Percentiles rank a stretch among this genome's conserved stretches.
phyloP scores from a whole-genome alignment of 2,329 filamentous ascomycete species.

The Beauveria scarabaeidicola region DNA sequence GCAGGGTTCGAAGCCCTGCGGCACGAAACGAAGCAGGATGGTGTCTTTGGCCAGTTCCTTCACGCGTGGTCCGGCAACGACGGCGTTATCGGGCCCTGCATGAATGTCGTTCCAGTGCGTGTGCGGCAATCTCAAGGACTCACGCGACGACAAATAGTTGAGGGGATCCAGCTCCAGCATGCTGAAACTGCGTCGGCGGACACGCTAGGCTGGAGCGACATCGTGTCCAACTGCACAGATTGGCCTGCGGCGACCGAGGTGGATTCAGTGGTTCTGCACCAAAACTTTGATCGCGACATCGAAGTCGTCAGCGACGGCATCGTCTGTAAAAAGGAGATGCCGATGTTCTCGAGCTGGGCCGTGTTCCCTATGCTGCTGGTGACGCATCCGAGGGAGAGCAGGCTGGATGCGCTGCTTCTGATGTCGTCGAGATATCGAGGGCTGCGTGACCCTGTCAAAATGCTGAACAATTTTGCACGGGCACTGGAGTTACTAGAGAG shows the following conservation, averaged over 20 bases:
- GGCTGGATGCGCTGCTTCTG: background rate
- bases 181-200: background rate
- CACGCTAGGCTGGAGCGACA: conserved; percentile 1
- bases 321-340: background rate
- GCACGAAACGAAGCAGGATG: background rate
- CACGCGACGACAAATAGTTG: background rate
- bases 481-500: background rate
- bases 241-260: background rate
- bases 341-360: background rate
- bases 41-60: conserved; percentile 2
- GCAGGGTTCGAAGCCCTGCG: background rate
- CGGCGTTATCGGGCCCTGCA: background rate
- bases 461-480: background rate
- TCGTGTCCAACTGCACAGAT: background rate
- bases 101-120: conserved; percentile 3
- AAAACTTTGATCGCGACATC: background rate
- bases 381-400: background rate
- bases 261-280: conserved; percentile 4
- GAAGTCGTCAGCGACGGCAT: background rate
- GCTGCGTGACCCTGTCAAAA: background rate
- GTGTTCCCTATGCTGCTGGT: background rate
- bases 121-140: background rate
- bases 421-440: conserved; percentile 3
- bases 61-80: conserved; percentile 1
- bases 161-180: background rate